A percentile compares a stretch with the other conserved stretches of the same genome.
Evolutionary conservation across 2,329 filamentous ascomycete genomes (phyloP).

Genomic region (Aspergillus sp.): DNA sequence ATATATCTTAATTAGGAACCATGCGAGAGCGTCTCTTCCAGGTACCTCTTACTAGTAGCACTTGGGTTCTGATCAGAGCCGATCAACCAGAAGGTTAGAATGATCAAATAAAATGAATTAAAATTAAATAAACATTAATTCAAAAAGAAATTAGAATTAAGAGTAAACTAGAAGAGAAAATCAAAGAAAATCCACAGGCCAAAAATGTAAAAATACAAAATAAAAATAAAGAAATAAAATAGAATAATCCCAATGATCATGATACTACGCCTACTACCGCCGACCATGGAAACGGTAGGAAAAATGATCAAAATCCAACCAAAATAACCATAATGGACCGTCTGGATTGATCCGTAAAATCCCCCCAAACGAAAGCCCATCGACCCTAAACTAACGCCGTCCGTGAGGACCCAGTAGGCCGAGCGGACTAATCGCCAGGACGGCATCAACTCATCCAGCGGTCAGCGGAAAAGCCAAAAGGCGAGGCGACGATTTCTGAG

Average conservation of each 20-base stretch:
- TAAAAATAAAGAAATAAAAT: constrained; percentile 5
- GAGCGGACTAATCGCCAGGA: constrained; percentile 7
- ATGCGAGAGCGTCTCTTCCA: constrained; percentile 1
- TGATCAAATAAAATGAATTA: background rate
- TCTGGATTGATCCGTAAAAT: constrained; percentile 14
- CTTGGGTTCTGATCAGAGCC: background rate
- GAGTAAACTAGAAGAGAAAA: constrained; percentile 1
- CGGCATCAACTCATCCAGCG: constrained; percentile 19
- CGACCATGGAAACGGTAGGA: background rate
- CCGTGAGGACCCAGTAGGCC: constrained; percentile 5
- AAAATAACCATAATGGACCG: constrained; percentile 6
- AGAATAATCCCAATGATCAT: background rate
- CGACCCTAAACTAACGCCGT: constrained; percentile 3
- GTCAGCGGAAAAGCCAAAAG: constrained; percentile 30
- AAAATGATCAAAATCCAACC: constrained; percentile 7
- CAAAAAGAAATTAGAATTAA: background rate
- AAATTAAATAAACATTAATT: background rate
- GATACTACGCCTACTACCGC: background rate
- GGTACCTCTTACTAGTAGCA: background rate
- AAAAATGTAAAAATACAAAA: constrained; percentile 1
- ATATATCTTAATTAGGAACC: constrained; percentile 16
- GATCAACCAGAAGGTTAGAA: background rate
- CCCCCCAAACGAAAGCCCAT: constrained; percentile 4
- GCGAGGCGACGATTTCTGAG: constrained; percentile 34
- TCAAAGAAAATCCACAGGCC: background rate